Conservation (phyloP, 306 rosid genomes). For the Vachellia pachyceras region DNA sequence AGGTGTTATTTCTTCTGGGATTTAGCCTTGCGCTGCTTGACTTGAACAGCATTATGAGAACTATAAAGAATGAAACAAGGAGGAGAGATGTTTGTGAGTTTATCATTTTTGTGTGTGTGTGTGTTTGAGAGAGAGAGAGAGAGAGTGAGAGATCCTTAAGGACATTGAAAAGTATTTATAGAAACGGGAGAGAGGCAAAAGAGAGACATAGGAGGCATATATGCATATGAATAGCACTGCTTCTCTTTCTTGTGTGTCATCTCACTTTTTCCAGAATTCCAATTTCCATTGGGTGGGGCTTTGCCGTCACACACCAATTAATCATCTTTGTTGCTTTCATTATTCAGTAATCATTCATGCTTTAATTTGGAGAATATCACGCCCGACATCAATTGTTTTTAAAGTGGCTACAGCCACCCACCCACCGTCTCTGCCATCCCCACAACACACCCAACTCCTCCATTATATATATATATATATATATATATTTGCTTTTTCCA, state of each 20-base stretch:
- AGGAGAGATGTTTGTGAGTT: not conserved
- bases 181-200: not conserved
- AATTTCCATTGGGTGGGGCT: too few species aligned
- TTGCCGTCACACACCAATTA: conserved; percentile 60
- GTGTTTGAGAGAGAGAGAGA: too few species aligned
- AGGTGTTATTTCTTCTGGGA: not conserved
- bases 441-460: not conserved
- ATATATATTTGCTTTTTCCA: too few species aligned
- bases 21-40: not conserved
- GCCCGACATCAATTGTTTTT: not conserved
- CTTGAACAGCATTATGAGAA: not conserved
- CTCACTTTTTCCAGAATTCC: too few species aligned
- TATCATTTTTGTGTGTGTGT: not conserved
- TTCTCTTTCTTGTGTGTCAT: not conserved
- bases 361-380: not conserved
- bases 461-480: not conserved
- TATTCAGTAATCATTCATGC: not conserved
- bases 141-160: too few species aligned
- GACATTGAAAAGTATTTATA: too few species aligned
- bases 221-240: conserved; percentile 3
- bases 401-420: too few species aligned
- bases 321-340: not conserved
- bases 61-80: not conserved
- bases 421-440: conserved; percentile 20
- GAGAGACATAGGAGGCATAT: not conserved